A percentile compares a stretch with the other conserved stretches of the same genome.
Conservation (phyloP, 2,329 filamentous ascomycete genomes). For the Proliferodiscus dingleyae region DNA sequence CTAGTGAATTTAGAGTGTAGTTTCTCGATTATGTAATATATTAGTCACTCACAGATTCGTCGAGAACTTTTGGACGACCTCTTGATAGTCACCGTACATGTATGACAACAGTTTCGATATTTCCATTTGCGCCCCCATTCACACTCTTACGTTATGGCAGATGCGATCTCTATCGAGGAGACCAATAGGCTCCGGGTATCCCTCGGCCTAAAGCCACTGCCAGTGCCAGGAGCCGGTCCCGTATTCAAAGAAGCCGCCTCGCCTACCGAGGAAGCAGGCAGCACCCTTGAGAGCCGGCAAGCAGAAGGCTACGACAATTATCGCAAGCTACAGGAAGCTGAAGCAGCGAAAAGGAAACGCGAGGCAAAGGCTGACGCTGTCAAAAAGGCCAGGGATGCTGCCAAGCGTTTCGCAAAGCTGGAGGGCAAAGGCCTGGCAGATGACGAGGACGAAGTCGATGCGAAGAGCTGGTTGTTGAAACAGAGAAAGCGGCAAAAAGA, state of each 20-base stretch:
- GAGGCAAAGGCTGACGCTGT: conserved; percentile 78
- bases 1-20: too few relatives aligned
- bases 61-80: too few relatives aligned
- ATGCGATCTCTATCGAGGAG: conserved; percentile 79
- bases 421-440: conserved; percentile 85
- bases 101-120: too few relatives aligned
- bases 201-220: conserved; percentile 84
- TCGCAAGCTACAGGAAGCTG: conserved; percentile 59
- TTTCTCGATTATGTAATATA: too few relatives aligned
- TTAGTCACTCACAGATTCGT: too few relatives aligned
- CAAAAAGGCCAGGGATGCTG: conserved; percentile 80
- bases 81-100: too few relatives aligned
- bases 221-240: conserved; percentile 68
- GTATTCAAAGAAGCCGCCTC: conserved; percentile 46
- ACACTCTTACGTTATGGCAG: conserved; percentile 34
- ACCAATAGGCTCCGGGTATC: conserved; percentile 87
- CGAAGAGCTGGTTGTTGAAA: conserved; percentile 79
- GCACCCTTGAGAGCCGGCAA: conserved; percentile 78
- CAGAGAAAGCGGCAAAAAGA: conserved; percentile 94
- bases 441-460: conserved; percentile 63
- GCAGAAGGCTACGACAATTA: conserved; percentile 72
- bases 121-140: neutral
- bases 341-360: conserved; percentile 70
- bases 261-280: conserved; percentile 61
- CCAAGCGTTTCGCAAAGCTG: conserved; percentile 68